phyloP scores from a whole-genome alignment of 2,329 filamentous ascomycete genomes.

The Paecilomyces fulvus region DNA sequence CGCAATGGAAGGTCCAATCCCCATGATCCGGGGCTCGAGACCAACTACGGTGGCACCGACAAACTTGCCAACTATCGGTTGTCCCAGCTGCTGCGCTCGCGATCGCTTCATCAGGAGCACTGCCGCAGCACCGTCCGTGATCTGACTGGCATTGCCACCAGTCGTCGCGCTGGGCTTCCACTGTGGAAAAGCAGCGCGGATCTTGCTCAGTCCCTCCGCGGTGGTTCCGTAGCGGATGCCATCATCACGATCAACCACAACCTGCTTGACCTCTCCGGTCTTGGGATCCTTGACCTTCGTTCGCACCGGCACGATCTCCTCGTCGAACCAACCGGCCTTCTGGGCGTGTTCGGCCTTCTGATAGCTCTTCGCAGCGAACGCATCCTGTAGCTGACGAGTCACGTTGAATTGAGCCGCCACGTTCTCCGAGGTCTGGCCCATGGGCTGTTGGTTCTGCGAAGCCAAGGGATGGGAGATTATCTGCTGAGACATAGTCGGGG shows the following conservation, averaged over 20 bases:
- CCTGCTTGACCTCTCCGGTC: slow-evolving; percentile 68
- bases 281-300: slow-evolving; percentile 82
- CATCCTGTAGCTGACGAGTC: slow-evolving; percentile 62
- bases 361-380: slow-evolving; percentile 77
- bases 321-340: slow-evolving; percentile 70
- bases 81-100: slow-evolving; percentile 73
- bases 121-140: slow-evolving; percentile 84
- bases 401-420: slow-evolving; percentile 77
- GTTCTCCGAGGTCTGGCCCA: slow-evolving; percentile 85
- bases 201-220: slow-evolving; percentile 71
- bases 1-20: slow-evolving; percentile 80
- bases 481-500: slow-evolving; percentile 73
- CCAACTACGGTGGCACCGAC: slow-evolving; percentile 74
- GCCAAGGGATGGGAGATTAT: slow-evolving; percentile 67
- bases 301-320: slow-evolving; percentile 76
- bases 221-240: slow-evolving; percentile 78
- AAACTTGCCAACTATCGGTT: slow-evolving; percentile 81
- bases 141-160: slow-evolving; percentile 85
- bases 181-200: slow-evolving; percentile 76
- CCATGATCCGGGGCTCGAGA: slow-evolving; percentile 85
- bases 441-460: slow-evolving; percentile 86
- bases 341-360: slow-evolving; percentile 78
- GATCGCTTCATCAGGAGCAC: slow-evolving; percentile 88
- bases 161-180: slow-evolving; percentile 69
- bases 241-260: slow-evolving; percentile 74